Percentiles rank a stretch among this genome's conserved stretches.
These are phyloP conservation scores for Candida sanyaensis DNA, from an alignment of 1,139 yeast species.

Conservation along the genomic window DNA sequence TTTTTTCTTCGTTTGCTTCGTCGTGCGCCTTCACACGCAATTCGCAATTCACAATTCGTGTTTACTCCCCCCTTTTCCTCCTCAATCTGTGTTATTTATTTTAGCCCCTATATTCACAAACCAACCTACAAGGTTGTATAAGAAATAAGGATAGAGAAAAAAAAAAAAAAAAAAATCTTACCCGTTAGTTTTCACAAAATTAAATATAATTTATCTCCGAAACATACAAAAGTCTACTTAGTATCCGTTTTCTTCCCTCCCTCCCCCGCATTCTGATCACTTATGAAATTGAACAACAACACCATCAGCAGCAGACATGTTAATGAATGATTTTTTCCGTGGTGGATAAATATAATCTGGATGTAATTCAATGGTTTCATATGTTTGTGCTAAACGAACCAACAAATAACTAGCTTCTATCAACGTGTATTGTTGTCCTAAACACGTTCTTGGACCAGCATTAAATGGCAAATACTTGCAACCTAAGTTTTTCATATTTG, in stretches of 20 bases:
- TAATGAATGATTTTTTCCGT: slow-evolving; percentile 32
- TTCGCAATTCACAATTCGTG: too few relatives aligned
- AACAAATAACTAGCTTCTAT: slow-evolving; percentile 39
- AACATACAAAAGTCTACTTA: neutral
- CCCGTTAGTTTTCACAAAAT: too few relatives aligned
- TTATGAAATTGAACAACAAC: slow-evolving; percentile 13
- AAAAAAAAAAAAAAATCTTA: too few relatives aligned
- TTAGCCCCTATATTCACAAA: too few relatives aligned
- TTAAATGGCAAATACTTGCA: slow-evolving; percentile 46
- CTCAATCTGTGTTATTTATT: too few relatives aligned
- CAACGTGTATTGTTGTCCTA: slow-evolving; percentile 47
- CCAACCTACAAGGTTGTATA: too few relatives aligned
- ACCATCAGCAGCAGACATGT: slow-evolving; percentile 35
- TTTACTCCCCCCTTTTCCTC: too few relatives aligned
- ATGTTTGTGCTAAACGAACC: slow-evolving; percentile 26
- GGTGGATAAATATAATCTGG: slow-evolving; percentile 27
- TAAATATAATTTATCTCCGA: too few relatives aligned
- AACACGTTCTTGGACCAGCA: slow-evolving; percentile 44
- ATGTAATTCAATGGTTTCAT: neutral
- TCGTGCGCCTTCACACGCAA: neutral
- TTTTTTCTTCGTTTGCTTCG: neutral
- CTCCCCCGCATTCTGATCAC: neutral
- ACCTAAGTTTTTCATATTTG: slow-evolving; percentile 25
- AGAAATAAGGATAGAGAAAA: too few relatives aligned
- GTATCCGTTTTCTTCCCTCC: neutral